A percentile compares a stretch with the other conserved stretches of the same genome.
These are phyloP conservation scores for Colletotrichum phormii DNA, from an alignment of 2,329 filamentous ascomycete species.

Conservation along the genomic window DNA sequence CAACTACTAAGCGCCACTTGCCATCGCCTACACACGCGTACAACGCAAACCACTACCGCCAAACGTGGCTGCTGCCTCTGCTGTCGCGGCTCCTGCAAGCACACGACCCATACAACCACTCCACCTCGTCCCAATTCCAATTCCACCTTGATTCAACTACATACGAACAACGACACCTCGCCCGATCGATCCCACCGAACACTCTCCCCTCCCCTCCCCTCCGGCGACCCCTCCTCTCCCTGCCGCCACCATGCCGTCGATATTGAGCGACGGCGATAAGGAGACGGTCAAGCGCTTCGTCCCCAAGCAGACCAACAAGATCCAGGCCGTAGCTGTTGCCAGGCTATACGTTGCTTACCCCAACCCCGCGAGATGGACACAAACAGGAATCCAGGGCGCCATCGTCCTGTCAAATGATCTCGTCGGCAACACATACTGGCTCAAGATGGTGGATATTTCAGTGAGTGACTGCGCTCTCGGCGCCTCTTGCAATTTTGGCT, in stretches of 20 bases:
- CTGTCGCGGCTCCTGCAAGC: constrained; percentile 31
- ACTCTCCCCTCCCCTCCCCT: background rate
- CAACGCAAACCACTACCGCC: constrained; percentile 26
- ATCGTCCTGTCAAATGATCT: constrained; percentile 92
- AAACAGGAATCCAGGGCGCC: constrained; percentile 92
- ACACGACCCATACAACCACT: constrained; percentile 30
- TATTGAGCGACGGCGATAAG: constrained; percentile 93
- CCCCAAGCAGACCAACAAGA: constrained; percentile 96
- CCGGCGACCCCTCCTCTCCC: background rate
- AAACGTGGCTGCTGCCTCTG: constrained; percentile 22
- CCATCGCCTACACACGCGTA: constrained; percentile 32
- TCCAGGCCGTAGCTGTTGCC: constrained; percentile 93
- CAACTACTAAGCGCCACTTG: constrained; percentile 33
- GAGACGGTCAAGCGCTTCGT: constrained; percentile 95
- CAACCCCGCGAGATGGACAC: constrained; percentile 87
- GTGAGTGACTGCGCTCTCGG: constrained; percentile 63
- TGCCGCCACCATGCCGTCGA: constrained; percentile 64
- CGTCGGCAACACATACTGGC: constrained; percentile 95
- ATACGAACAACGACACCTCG: constrained; percentile 28
- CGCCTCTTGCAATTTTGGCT: constrained; percentile 37
- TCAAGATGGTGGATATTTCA: constrained; percentile 97
- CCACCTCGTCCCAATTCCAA: constrained; percentile 32
- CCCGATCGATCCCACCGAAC: constrained; percentile 7
- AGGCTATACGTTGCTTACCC: constrained; percentile 94
- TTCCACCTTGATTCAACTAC: constrained; percentile 33